Evolutionary conservation across 345 rosid species (phyloP).

Genomic region (Hirschfeldia incana): DNA sequence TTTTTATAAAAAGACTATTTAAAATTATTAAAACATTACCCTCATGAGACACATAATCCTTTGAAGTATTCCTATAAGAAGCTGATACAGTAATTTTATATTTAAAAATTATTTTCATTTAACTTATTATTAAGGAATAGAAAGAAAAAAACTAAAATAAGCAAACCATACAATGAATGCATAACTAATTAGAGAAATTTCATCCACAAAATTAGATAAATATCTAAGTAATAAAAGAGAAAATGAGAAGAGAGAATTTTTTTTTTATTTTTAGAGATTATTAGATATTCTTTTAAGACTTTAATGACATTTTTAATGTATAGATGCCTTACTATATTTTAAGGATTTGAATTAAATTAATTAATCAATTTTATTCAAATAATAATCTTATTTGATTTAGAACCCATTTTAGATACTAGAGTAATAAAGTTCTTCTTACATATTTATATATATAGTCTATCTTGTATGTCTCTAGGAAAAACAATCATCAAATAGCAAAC

Average conservation of each 20-base stretch:
- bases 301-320: neutral
- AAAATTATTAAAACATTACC: no score
- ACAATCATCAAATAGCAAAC: neutral
- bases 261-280: no score
- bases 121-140: neutral
- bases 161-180: neutral
- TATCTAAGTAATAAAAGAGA: neutral
- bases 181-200: neutral
- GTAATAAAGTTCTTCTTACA: no score
- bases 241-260: neutral
- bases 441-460: neutral
- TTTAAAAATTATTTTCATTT: no score
- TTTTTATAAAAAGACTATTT: no score
- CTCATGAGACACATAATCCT: neutral
- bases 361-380: no score
- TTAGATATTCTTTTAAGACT: neutral
- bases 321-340: neutral
- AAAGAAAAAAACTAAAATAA: no score
- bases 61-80: neutral
- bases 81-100: neutral
- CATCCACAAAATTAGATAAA: no score
- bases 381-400: neutral
- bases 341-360: no score
- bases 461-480: neutral
- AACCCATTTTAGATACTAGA: neutral